phyloP scores from a whole-genome alignment of 257 asterid species.

The Nicotiana benthamiana region DNA sequence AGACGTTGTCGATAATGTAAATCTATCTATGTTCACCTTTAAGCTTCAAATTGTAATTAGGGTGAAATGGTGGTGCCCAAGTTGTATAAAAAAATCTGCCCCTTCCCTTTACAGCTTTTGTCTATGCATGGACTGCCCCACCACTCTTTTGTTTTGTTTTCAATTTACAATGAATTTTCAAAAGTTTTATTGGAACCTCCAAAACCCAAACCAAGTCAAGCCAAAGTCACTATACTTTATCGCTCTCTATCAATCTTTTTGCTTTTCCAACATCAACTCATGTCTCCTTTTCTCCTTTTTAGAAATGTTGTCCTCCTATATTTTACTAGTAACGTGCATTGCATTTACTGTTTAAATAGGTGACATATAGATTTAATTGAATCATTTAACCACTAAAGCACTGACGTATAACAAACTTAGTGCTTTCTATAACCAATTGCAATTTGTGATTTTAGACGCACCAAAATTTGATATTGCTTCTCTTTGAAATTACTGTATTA shows the following conservation, averaged over 20 bases:
- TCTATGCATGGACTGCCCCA: constrained; percentile 11
- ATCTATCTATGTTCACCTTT: not conserved
- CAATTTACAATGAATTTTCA: constrained; percentile 20
- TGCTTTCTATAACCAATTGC: not conserved
- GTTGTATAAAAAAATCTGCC: not conserved
- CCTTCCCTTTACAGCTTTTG: constrained; percentile 29
- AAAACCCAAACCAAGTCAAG: not conserved
- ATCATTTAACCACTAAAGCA: not conserved
- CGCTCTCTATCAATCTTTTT: constrained; percentile 8
- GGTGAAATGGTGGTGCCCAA: not conserved
- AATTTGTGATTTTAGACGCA: not conserved
- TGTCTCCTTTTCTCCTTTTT: not conserved
- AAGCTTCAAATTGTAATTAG: not conserved
- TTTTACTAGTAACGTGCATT: not conserved
- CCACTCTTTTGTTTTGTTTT: constrained; percentile 1
- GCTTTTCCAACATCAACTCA: constrained; percentile 29
- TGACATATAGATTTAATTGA: not conserved
- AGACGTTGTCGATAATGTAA: not conserved
- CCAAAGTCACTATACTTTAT: not conserved
- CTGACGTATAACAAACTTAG: not conserved
- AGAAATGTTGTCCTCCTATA: not conserved
- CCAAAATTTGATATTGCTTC: not conserved
- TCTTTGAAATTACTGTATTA: not conserved
- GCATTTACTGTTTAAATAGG: constrained; percentile 1
- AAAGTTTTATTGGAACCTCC: not conserved